These are phyloP conservation scores for Rosa hybrid DNA, from an alignment of 331 rosid species.

Conservation along the genomic window DNA sequence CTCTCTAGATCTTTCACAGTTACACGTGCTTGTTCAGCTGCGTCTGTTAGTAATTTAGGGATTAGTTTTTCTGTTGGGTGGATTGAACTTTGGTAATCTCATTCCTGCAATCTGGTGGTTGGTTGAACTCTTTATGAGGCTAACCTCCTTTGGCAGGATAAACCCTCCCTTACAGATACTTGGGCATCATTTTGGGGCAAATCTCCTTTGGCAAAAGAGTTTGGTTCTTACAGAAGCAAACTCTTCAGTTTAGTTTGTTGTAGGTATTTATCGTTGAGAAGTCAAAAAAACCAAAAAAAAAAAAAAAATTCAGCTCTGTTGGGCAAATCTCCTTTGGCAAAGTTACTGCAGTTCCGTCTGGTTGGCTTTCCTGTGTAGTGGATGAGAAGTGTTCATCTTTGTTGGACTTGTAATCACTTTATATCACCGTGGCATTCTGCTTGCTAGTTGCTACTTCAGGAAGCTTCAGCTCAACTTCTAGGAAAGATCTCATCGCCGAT, in stretches of 20 bases:
- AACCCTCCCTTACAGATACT: conserved; percentile 26
- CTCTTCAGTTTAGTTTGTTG: conserved; percentile 18
- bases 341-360: conserved; percentile 40
- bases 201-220: conserved; percentile 74
- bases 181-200: conserved; percentile 52
- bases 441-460: not conserved
- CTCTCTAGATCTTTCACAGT: conserved; percentile 34
- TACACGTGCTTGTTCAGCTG: conserved; percentile 27
- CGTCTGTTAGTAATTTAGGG: conserved; percentile 32
- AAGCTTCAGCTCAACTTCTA: conserved; percentile 26
- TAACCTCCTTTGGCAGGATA: conserved; percentile 30
- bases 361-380: conserved; percentile 32
- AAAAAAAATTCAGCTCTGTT: conserved; percentile 33
- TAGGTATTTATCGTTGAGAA: conserved; percentile 11
- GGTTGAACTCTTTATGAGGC: conserved; percentile 16
- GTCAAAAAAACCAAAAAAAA: conserved; percentile 23
- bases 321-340: conserved; percentile 98
- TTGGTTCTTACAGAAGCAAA: conserved; percentile 34
- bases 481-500: conserved; percentile 36
- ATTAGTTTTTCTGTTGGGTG: conserved; percentile 33
- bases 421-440: conserved; percentile 40
- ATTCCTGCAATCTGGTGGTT: conserved; percentile 30
- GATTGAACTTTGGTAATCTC: conserved; percentile 21
- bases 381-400: conserved; percentile 23
- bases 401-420: conserved; percentile 22